Percentiles rank a stretch among this genome's conserved stretches.
phyloP scores from a whole-genome alignment of 2,329 filamentous ascomycete species.

The Ilyonectria destructans region DNA sequence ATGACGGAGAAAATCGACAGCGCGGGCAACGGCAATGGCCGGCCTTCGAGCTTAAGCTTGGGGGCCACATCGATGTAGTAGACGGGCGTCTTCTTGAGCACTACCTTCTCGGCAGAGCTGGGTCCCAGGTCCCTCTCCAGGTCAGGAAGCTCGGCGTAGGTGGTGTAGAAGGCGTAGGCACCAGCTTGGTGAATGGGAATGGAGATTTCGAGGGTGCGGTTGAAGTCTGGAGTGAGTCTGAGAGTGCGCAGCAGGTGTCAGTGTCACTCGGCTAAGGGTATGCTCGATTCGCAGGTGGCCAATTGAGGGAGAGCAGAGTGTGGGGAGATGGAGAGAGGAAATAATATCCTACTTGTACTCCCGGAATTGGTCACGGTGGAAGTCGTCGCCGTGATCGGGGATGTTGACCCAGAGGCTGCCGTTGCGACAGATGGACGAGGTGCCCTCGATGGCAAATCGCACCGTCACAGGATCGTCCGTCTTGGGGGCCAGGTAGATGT shows the following conservation, averaged over 20 bases:
- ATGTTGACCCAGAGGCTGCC: slow-evolving; percentile 98
- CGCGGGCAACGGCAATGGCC: slow-evolving; percentile 85
- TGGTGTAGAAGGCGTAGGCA: slow-evolving; percentile 95
- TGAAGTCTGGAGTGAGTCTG: slow-evolving; percentile 93
- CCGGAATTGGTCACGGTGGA: slow-evolving; percentile 84
- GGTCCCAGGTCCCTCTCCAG: slow-evolving; percentile 57
- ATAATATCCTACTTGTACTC: slow-evolving; percentile 84
- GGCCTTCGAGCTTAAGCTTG: slow-evolving; percentile 80
- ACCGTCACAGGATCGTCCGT: slow-evolving; percentile 83
- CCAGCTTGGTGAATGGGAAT: slow-evolving; percentile 87
- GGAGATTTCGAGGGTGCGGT: slow-evolving; percentile 90
- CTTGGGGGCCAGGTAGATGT: slow-evolving; percentile 89
- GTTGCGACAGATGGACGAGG: slow-evolving; percentile 94
- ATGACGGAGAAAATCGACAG: slow-evolving; percentile 94
- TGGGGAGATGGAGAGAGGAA: neutral
- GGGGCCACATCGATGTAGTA: slow-evolving; percentile 98
- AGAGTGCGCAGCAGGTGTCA: slow-evolving; percentile 30
- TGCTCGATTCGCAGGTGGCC: slow-evolving; percentile 5
- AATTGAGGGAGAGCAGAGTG: slow-evolving; percentile 18
- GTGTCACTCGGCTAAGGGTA: neutral
- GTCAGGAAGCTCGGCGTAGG: slow-evolving; percentile 88
- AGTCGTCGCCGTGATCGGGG: slow-evolving; percentile 81
- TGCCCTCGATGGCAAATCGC: slow-evolving; percentile 93
- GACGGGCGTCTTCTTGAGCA: slow-evolving; percentile 77
- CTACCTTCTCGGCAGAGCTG: slow-evolving; percentile 54